Evolutionary conservation across 2,329 filamentous ascomycete genomes (phyloP).

Genomic region (Clonostachys solani): DNA sequence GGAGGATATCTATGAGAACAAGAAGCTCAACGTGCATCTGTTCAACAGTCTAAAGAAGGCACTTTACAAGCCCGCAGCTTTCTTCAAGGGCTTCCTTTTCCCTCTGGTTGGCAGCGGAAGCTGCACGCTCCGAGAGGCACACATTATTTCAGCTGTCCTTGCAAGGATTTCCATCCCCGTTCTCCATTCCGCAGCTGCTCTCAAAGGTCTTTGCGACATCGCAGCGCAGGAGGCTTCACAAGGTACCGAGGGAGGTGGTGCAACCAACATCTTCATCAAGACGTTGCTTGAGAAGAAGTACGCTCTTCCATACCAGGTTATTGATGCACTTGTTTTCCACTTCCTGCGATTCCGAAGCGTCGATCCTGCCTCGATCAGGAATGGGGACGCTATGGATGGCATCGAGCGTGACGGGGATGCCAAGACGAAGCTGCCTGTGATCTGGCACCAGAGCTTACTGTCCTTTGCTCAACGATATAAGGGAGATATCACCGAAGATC

Average conservation of each 20-base stretch:
- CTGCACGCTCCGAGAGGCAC: conserved; percentile 89
- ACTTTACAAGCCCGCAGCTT: conserved; percentile 89
- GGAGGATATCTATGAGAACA: conserved; percentile 88
- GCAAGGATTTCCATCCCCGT: conserved; percentile 83
- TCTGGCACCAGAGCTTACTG: conserved; percentile 93
- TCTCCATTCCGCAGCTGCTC: conserved; percentile 84
- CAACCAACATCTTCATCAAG: conserved; percentile 94
- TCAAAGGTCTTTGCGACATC: conserved; percentile 92
- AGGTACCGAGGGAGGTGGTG: conserved; percentile 80
- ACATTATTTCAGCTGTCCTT: conserved; percentile 85
- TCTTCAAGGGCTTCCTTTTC: conserved; percentile 95
- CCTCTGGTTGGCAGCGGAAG: conserved; percentile 79
- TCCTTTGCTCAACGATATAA: conserved; percentile 92
- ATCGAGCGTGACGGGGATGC: conserved; percentile 39
- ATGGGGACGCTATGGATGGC: conserved; percentile 48
- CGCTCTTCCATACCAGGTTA: conserved; percentile 88
- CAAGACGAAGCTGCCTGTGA: conserved; percentile 71
- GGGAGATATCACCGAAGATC: conserved; percentile 94
- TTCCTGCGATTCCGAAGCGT: conserved; percentile 83
- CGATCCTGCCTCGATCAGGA: conserved; percentile 52
- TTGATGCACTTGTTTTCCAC: conserved; percentile 94
- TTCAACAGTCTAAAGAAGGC: conserved; percentile 91
- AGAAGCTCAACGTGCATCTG: conserved; percentile 92
- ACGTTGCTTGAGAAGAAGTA: conserved; percentile 95
- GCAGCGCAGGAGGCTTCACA: conserved; percentile 83